A percentile compares a stretch with the other conserved stretches of the same genome.
Evolutionary conservation across 345 rosid genomes (phyloP).

Genomic region (rapeseed (Brassica napus)): Da-Ae NC_063448.1:5729001-5729500

Average conservation of each 20-base stretch:
- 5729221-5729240: slow-evolving; percentile 12
- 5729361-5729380: slow-evolving; percentile 11
- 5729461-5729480: slow-evolving; percentile 31
- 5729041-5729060: slow-evolving; percentile 40
- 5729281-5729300: not conserved
- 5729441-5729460: slow-evolving; percentile 30
- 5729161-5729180: slow-evolving; percentile 19
- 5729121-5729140: slow-evolving; percentile 31
- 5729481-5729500: not conserved
- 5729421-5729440: slow-evolving; percentile 12
- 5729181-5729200: slow-evolving; percentile 5
- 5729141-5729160: slow-evolving; percentile 4
- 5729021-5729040: slow-evolving; percentile 19
- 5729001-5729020: slow-evolving; percentile 23
- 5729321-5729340: not conserved
- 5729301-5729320: slow-evolving; percentile 5
- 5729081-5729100: slow-evolving; percentile 32
- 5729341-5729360: not conserved
- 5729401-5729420: slow-evolving; percentile 32
- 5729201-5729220: not conserved
- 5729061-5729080: slow-evolving; percentile 44
- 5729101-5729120: slow-evolving; percentile 1
- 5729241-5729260: not conserved
- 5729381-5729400: slow-evolving; percentile 15
- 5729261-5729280: not conserved